Evolutionary conservation across 2,329 filamentous ascomycete species (phyloP), one percentile per base, ranked within the genome.

Genomic region (Scedosporium boydii): DNA sequence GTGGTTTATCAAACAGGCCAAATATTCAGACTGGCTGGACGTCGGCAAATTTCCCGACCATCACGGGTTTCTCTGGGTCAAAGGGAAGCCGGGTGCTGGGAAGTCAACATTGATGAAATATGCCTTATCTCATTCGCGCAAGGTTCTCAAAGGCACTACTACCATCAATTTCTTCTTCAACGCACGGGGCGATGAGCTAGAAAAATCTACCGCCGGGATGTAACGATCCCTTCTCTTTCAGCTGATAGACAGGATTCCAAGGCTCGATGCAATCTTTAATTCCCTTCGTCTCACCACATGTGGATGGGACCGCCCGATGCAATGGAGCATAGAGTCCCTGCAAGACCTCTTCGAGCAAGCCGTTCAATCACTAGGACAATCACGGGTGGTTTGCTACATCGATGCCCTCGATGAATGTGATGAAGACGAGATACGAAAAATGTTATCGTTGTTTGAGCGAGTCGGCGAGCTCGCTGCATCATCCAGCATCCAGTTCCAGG

Each of bases 331-430:
- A 21, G 29, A 59, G 18, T 10, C 21, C 12, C 18, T 59, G 38
- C 18, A 59, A 38, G 14, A 59, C 12, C 14, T 26, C 27, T 23
- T 59, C 57, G 18, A 26, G 12, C 29, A 42, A 7, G 21, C 57
- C 2, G 26, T 59, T 16, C 57, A 26, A 41, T 26, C n/a, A 16
- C 65, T 69, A 2, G 64, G 63, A 1, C 0, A 62, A 5, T 58
- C 58, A 2, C 55, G 61, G 0, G 26, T 70, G 2, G 66, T 62
- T 21, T 69, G 68, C 0, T 75, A 72, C 27, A 66, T 76, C 1
- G 78, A 82, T 60, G 80, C 79, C 0, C 69, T 82, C 0, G 80
- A 83, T 44, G 80, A 82, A 65, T 81, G 78, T 63, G 70, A 78
- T 6, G 75, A 79, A 59, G 60, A 68, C 1, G 69, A 82, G 56